Evolutionary conservation across 2,329 filamentous ascomycete genomes (phyloP).

Genomic region (Aspergillus terreus): DNA sequence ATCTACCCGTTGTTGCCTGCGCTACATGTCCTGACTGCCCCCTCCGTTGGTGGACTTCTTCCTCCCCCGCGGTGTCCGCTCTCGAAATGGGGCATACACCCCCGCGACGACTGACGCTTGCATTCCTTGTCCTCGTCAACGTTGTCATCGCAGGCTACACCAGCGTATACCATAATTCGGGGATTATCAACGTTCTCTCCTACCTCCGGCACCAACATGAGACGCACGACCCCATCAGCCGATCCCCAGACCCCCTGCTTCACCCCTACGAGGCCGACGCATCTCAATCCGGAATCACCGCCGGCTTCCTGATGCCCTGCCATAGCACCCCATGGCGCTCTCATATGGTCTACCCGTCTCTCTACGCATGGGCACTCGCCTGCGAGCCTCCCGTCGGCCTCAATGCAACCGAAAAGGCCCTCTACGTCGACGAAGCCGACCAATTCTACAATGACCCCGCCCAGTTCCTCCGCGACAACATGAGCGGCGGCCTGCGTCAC

Average conservation of each 20-base stretch:
- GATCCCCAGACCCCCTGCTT: constrained; percentile 13
- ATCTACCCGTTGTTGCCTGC: constrained; percentile 86
- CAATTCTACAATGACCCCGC: constrained; percentile 71
- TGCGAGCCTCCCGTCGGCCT: constrained; percentile 85
- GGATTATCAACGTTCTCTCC: constrained; percentile 68
- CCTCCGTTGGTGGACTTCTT: constrained; percentile 65
- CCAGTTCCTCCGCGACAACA: constrained; percentile 57
- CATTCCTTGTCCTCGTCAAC: constrained; percentile 62
- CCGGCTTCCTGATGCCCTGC: constrained; percentile 89
- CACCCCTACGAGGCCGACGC: background rate
- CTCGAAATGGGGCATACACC: constrained; percentile 30
- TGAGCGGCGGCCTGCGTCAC: constrained; percentile 36
- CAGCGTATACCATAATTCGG: constrained; percentile 73
- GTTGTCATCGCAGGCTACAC: constrained; percentile 69
- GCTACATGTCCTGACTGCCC: constrained; percentile 75
- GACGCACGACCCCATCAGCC: constrained; percentile 45
- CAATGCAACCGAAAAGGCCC: constrained; percentile 54
- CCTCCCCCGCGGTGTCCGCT: constrained; percentile 40
- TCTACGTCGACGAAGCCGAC: constrained; percentile 86
- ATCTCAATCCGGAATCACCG: constrained; percentile 41
- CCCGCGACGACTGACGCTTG: constrained; percentile 52
- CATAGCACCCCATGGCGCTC: constrained; percentile 95
- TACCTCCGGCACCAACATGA: constrained; percentile 75
- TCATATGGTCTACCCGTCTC: constrained; percentile 70
- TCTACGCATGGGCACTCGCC: constrained; percentile 77